Conservation (phyloP, 352 stramenopile species). For the Phytophthora boehmeriae region DNA sequence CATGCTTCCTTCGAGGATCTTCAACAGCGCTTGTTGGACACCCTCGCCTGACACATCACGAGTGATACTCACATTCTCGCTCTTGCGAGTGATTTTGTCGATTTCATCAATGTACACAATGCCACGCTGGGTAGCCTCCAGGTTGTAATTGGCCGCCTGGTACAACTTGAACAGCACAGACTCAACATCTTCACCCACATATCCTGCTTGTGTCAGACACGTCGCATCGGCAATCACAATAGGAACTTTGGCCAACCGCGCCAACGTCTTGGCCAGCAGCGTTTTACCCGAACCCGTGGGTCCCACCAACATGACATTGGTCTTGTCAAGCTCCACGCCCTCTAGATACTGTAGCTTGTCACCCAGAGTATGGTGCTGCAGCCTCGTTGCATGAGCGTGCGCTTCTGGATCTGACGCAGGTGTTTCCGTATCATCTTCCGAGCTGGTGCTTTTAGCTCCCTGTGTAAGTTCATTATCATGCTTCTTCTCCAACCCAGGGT, state of each 20-base stretch:
- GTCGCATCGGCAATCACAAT: constrained; percentile 98
- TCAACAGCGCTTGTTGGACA: constrained; percentile 98
- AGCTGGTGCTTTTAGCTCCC: constrained; percentile 12
- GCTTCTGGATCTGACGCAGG: background rate
- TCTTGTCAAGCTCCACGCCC: constrained; percentile 98
- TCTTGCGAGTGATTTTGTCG: constrained; percentile 96
- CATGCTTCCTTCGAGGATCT: constrained; percentile 98
- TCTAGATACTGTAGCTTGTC: constrained; percentile 76
- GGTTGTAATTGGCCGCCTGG: constrained; percentile 95
- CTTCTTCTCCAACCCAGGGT: constrained; percentile 50
- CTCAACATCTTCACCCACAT: constrained; percentile 99
- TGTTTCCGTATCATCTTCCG: constrained; percentile 9
- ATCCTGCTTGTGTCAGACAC: constrained; percentile 97
- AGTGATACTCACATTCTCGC: constrained; percentile 93
- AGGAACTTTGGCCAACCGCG: constrained; percentile 95
- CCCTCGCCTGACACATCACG: constrained; percentile 98
- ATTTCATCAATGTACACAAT: constrained; percentile 99
- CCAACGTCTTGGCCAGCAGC: constrained; percentile 96
- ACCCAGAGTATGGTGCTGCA: constrained; percentile 32
- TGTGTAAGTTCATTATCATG: constrained; percentile 6
- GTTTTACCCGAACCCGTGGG: constrained; percentile 98
- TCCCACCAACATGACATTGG: constrained; percentile 96
- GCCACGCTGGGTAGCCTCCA: constrained; percentile 95
- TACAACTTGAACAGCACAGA: constrained; percentile 98
- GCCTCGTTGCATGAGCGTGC: constrained; percentile 16